A percentile compares a stretch with the other conserved stretches of the same genome.
Conservation (phyloP, 1,284 basidiomycete genomes). For the Somion occarium region DNA sequence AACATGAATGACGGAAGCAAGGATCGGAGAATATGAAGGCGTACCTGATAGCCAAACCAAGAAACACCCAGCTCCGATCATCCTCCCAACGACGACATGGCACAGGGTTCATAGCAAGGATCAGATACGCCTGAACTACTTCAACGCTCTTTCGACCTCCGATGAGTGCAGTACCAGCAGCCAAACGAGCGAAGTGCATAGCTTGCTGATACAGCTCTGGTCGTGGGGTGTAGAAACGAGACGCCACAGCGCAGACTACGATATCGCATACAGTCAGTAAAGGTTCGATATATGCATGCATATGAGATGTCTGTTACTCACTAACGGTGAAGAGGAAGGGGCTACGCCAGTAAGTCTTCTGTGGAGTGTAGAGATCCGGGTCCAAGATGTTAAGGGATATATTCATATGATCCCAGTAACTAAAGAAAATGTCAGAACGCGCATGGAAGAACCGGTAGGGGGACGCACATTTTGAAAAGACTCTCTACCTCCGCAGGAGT, state of each 20-base stretch:
- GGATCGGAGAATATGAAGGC: slow-evolving; percentile 5
- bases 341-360: slow-evolving; percentile 66
- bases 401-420: slow-evolving; percentile 76
- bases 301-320: slow-evolving; percentile 36
- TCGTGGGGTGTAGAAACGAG: slow-evolving; percentile 64
- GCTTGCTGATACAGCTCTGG: slow-evolving; percentile 59
- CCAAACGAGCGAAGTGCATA: slow-evolving; percentile 69
- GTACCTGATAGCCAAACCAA: slow-evolving; percentile 73
- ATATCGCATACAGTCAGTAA: too few relatives aligned
- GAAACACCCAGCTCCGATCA: slow-evolving; percentile 74
- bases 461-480: slow-evolving; percentile 70
- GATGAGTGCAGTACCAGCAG: slow-evolving; percentile 69
- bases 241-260: slow-evolving; percentile 73
- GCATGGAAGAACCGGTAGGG: neutral
- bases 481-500: slow-evolving; percentile 68
- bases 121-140: slow-evolving; percentile 67
- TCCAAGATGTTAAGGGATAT: slow-evolving; percentile 67
- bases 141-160: slow-evolving; percentile 73
- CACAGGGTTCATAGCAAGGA: slow-evolving; percentile 69
- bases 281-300: neutral
- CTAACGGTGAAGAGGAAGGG: slow-evolving; percentile 81
- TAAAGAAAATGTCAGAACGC: slow-evolving; percentile 24
- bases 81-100: slow-evolving; percentile 75
- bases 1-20: neutral
- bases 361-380: slow-evolving; percentile 70